phyloP scores from a whole-genome alignment of 192 early-diverging fungal species.

The Funneliformis geosporum region DNA sequence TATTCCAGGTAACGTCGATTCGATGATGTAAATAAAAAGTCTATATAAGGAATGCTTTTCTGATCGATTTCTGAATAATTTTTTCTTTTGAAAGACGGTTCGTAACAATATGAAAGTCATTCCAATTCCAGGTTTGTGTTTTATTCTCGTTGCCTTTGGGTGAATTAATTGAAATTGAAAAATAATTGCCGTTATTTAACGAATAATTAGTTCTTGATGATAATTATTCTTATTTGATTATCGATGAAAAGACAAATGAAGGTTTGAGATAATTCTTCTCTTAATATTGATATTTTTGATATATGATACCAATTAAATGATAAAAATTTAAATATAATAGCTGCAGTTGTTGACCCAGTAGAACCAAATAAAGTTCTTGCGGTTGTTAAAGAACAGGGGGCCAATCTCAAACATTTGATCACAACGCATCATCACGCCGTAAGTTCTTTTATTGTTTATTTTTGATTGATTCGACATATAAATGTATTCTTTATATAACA shows the following conservation, averaged over 20 bases:
- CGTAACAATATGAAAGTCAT: constrained; percentile 50
- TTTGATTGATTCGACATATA: neutral
- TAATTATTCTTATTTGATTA: constrained; percentile 86
- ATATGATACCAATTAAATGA: neutral
- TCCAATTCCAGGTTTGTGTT: constrained; percentile 43
- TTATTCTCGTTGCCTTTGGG: neutral
- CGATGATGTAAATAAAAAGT: neutral
- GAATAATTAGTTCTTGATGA: constrained; percentile 59
- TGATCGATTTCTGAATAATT: neutral
- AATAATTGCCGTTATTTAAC: neutral
- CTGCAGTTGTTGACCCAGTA: constrained; percentile 86
- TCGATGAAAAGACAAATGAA: constrained; percentile 67
- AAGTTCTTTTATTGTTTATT: neutral
- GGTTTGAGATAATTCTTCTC: constrained; percentile 3
- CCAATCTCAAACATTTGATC: constrained; percentile 61
- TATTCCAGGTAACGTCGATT: neutral
- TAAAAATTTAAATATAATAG: constrained; percentile 24
- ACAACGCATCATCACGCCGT: constrained; percentile 83
- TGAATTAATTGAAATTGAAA: too few species aligned
- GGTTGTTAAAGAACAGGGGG: constrained; percentile 52
- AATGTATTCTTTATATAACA: neutral
- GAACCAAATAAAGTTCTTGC: constrained; percentile 71
- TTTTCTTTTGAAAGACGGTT: neutral
- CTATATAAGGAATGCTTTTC: neutral
- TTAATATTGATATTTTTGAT: neutral